Evolutionary conservation across 192 early-diverging fungal genomes (phyloP), one percentile per base, ranked within the genome.

Genomic region (Thamnidium elegans): DNA sequence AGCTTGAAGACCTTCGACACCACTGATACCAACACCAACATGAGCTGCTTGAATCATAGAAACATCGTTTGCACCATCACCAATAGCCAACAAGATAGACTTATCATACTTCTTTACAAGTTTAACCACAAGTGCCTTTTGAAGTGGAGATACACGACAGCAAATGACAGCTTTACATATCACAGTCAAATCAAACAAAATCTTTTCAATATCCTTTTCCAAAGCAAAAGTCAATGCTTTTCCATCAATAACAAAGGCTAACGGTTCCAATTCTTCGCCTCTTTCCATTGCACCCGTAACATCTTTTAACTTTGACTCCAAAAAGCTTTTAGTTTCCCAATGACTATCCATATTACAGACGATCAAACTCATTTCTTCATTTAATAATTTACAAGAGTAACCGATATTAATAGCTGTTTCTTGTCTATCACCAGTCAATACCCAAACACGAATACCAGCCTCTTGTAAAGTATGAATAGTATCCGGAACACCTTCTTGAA

Each of bases 361-460:
- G 55, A 99, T 91, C 21, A 99, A 74, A 44, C 88, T 88, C 93
- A 97, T 97, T 58, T 96, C 95, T 67, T 98, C 95, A 51, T 93
- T 91, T 56, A 99, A 86, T 26, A 99, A 80, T 75, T 98, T 97
- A 80, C 94, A 97, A 45, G 89, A 91, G 67, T 94, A 96, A 11
- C 95, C 97, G 78, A 99, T 98, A 74, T 99, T 98, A 79, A 99
- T 97, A 19, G 97, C 97, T 2, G 97, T 99, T 73, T 99, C 97
- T 73, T 98, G 95, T 43, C 94, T 73, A 76, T 99, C 97, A 47
- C 97, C 97, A 10, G 97, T 99, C 70, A 99, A 76, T 7, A 99
- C 94, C 95, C 96, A 98, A 46, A 98, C 87, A 66, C 94, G 92
- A 77, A 99, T 96, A 8, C 94, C 94, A 1, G 95, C 97, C 66